These are phyloP conservation scores for Solanum corneliomulleri DNA, from an alignment of 257 asterid species.

Conservation along the genomic window DNA sequence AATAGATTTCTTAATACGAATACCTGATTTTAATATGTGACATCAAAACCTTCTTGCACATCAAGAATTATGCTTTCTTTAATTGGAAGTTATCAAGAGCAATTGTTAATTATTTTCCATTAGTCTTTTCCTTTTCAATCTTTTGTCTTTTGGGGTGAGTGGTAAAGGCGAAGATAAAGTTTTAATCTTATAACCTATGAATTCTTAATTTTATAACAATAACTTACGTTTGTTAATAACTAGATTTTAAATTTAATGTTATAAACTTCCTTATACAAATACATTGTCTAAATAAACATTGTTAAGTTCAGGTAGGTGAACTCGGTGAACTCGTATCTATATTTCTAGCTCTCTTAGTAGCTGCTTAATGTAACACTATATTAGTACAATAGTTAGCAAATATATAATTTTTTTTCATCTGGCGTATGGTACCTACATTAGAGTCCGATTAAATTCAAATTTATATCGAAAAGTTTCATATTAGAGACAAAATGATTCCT, in stretches of 20 bases:
- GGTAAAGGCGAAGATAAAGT: background rate
- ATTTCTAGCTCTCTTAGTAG: background rate
- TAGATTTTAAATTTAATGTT: too few relatives aligned
- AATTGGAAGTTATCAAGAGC: background rate
- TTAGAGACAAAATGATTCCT: too few relatives aligned
- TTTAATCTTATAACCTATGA: background rate
- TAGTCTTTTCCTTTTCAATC: background rate
- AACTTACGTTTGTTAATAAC: background rate
- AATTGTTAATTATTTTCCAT: background rate
- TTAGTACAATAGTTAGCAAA: background rate
- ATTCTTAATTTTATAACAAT: too few relatives aligned
- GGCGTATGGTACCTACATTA: too few relatives aligned
- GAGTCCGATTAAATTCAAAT: too few relatives aligned
- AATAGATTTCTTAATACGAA: too few relatives aligned
- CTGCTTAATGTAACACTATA: background rate
- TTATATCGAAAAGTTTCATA: fast-evolving
- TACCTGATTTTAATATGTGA: background rate
- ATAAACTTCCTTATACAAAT: too few relatives aligned
- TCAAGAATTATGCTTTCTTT: background rate
- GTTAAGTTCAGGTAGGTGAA: too few relatives aligned
- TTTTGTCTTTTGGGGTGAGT: background rate
- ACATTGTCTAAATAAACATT: background rate
- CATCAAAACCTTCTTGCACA: background rate
- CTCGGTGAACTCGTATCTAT: too few relatives aligned
- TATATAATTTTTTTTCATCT: background rate